Evolutionary conservation across 2,329 filamentous ascomycete genomes (phyloP).

Genomic region (Magnaporthiopsis poae): DNA sequence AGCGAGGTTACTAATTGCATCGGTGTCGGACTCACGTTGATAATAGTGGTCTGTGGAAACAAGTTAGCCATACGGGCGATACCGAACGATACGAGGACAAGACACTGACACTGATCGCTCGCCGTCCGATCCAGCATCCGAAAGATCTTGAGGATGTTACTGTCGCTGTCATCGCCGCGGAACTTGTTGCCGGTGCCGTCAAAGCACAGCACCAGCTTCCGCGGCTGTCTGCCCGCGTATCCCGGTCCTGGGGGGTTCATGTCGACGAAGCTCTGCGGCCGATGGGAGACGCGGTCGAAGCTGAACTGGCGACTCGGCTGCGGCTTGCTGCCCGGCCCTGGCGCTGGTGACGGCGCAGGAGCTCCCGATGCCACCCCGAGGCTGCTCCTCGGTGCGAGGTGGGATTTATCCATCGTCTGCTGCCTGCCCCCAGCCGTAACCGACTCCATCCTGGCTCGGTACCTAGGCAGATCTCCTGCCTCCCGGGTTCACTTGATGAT

Average conservation of each 20-base stretch:
- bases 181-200: conserved; percentile 58
- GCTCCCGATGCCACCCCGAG: neutral
- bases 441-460: too few relatives aligned
- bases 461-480: too few relatives aligned
- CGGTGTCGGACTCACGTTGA: conserved; percentile 36
- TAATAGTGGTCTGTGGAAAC: conserved; percentile 44
- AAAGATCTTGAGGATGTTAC: conserved; percentile 61
- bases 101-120: conserved; percentile 44
- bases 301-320: neutral
- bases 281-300: neutral
- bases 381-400: conserved; percentile 10
- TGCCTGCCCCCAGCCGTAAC: too few relatives aligned
- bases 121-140: conserved; percentile 57
- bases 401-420: conserved; percentile 16
- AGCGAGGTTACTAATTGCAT: neutral
- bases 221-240: conserved; percentile 12
- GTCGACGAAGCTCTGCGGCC: neutral
- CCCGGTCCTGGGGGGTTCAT: neutral
- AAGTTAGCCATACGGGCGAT: neutral
- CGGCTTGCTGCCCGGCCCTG: neutral
- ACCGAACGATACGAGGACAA: too few relatives aligned
- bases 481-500: too few relatives aligned
- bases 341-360: neutral
- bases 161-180: conserved; percentile 51
- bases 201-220: conserved; percentile 51